A percentile compares a stretch with the other conserved stretches of the same genome.
Conservation (phyloP, 148 eudicot genomes). For the Fagopyrum homotropicum region DNA sequence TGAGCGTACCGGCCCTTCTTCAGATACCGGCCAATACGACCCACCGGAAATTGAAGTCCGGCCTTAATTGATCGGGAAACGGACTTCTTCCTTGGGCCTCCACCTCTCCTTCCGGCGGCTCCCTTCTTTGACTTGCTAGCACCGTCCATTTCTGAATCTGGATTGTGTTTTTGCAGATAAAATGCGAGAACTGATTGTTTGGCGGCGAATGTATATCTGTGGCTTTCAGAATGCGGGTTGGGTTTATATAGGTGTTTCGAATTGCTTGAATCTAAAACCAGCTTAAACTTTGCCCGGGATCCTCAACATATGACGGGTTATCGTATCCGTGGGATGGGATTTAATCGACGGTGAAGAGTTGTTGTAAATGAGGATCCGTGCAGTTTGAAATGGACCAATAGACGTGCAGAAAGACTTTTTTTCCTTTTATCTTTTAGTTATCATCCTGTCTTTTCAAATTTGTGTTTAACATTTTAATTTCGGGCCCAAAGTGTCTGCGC, state of each 20-base stretch:
- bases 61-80: not conserved
- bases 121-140: conserved; percentile 3
- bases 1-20: not conserved
- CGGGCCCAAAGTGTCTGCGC: no score
- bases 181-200: not conserved
- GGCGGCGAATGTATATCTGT: not conserved
- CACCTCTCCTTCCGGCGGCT: not conserved
- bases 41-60: conserved; percentile 2
- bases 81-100: not conserved
- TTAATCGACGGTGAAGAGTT: not conserved
- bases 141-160: not conserved
- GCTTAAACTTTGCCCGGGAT: not conserved
- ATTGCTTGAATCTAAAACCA: not conserved
- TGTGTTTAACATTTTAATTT: no score
- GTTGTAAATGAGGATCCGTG: not conserved
- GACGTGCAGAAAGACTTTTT: not conserved
- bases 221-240: not conserved
- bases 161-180: not conserved
- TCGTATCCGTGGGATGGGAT: not conserved
- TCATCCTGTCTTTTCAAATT: not conserved
- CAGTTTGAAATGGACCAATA: not conserved
- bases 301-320: not conserved
- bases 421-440: not conserved
- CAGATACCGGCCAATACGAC: not conserved
- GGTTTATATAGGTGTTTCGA: conserved; percentile 1